These are phyloP conservation scores for Crithidia bombi DNA, from an alignment of 208 protist genomes.

Conservation along the genomic window DNA sequence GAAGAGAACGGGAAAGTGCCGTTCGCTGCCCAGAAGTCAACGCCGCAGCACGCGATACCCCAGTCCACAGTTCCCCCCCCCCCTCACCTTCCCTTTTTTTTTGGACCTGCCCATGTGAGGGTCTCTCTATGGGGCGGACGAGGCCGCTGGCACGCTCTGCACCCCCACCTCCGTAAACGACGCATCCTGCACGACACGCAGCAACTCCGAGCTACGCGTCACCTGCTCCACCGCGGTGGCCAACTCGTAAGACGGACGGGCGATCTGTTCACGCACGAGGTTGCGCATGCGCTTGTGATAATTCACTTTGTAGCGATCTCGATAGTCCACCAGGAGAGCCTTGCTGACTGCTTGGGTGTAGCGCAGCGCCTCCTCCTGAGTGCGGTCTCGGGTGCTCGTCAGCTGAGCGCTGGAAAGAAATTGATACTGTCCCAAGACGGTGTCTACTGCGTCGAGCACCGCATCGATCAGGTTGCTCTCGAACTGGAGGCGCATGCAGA, in stretches of 20 bases:
- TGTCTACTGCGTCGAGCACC: conserved; percentile 71
- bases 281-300: conserved; percentile 66
- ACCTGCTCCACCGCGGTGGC: conserved; percentile 31
- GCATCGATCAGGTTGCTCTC: conserved; percentile 70
- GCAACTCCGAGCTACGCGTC: conserved; percentile 28
- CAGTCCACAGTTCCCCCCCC: too few species aligned
- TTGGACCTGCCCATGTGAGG: too few species aligned
- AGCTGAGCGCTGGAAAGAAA: conserved; percentile 35
- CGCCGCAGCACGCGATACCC: too few species aligned
- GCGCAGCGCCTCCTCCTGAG: conserved; percentile 40
- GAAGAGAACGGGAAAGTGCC: background rate
- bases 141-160: background rate
- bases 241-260: conserved; percentile 26
- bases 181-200: conserved; percentile 37
- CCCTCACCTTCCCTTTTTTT: too few species aligned
- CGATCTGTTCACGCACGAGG: conserved; percentile 47
- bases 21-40: too few species aligned
- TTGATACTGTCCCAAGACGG: conserved; percentile 60
- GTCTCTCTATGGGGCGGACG: background rate
- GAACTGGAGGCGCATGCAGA: conserved; percentile 60
- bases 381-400: conserved; percentile 32
- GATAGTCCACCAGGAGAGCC: conserved; percentile 50
- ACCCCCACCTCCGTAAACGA: conserved; percentile 26
- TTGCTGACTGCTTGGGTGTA: conserved; percentile 60
- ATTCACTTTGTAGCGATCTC: conserved; percentile 53